Base-by-base conservation (phyloP, 2,329 filamentous ascomycete species). In the Aspergillus oerlinghausenensis region DNA sequence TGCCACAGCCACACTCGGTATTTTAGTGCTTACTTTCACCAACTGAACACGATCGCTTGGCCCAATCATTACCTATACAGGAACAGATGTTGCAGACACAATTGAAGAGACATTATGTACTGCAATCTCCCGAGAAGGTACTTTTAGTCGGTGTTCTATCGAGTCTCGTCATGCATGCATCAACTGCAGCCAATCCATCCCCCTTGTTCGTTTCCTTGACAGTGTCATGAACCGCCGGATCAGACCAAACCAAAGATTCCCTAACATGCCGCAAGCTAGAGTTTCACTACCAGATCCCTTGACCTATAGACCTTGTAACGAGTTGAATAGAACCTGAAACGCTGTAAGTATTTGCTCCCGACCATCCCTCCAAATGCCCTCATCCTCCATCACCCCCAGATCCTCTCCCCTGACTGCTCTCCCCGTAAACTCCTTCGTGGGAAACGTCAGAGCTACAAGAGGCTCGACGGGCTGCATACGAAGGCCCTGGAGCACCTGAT, bases 391-490 rank as follows among this genome's bases (percentile, higher is more conserved):
- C 52, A 66, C n/a, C 10, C 56, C 58, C 52, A 65, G 38, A 51
- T 70, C 65, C 52, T 63, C 63, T n/a, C 70, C 72, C 6, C 45
- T 60, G 28, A 61, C 48, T 6, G 52, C 63, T 47, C 57, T 63
- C 3, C 57, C 54, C 32, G 67, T 52, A 3, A 64, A 56, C 9
- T 65, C 68, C 32, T 60, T 67, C 43, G 57, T 57, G 17, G 64
- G 66, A 29, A 75, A 71, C 4, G 57, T n/a, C 51, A 77, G 58
- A 4, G 51, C 66, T 0, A 68, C 63, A 52, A 63, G 67, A 11
- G 62, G 67, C 32, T 68, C 62, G 28, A 70, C 64, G 29, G 70
- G 64, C 21, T 56, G 64, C 74, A 78, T 75, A 11, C 64, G 59
- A 35, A 77, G 49, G 0, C 69, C 75, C 10, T 62, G 60, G 40